Evolutionary conservation across 176 grass and related monocot genomes (phyloP), one percentile per base, ranked within the genome.

Genomic region (Oryza glaberrima): DNA sequence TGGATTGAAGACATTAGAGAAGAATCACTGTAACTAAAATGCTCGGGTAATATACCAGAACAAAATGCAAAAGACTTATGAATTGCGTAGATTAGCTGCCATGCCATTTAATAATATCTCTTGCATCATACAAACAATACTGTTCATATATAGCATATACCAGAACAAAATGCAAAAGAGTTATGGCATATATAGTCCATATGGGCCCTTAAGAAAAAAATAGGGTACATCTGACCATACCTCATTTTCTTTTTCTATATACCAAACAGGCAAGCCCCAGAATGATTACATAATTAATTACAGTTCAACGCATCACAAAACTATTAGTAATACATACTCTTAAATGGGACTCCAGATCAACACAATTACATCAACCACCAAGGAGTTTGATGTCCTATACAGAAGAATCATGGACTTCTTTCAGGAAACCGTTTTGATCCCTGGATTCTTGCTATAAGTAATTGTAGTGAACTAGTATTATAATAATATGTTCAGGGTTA

Each of bases 401-500:
- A 44, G 67, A 82, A 82, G 14, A 85, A 67, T 51, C 56, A n/a
- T n/a, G 46, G 45, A 69, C 17, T 9, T 67, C 28, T 0, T 22
- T 67, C 3, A 52, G 2, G 26, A 41, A 72, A 67, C 3, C 65
- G 1, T 83, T 65, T 83, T 51, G 28, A 1, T 49, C 36, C 5
- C 1, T 19, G 8, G 26, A 83, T 77, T 85, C 28, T 69, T 69
- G 9, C 26, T 75, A 70, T 34, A 25, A 75, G 60, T 77, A 76
- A 76, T 67, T 19, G 52, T 5, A 82, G 65, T 60, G 5, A 60
- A 60, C 19, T 60, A 9, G 17, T 23, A 63, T 10, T 63, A 13
- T 10, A 11, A 6, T 17, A 84, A 52, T 68, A 79, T 63, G 51
- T 51, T 52, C 60, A 76, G 7, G 78, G n/a, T 76, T 84, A 30